A percentile compares a stretch with the other conserved stretches of the same genome.
Conservation (phyloP, 352 stramenopile species). For the Phytophthora idaei region DNA sequence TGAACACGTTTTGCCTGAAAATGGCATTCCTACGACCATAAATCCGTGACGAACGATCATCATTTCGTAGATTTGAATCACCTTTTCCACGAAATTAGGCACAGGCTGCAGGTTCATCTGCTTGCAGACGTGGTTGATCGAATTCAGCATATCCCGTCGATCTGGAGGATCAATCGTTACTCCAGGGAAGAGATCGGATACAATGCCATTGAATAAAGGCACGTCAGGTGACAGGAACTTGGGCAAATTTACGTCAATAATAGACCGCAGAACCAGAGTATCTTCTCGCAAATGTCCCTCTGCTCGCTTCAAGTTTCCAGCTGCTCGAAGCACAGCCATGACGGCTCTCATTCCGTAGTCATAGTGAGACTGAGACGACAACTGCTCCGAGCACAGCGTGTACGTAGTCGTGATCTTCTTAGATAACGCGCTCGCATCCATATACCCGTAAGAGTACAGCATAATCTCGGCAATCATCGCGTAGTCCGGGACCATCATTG, state of each 20-base stretch:
- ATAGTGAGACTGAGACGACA: slow-evolving; percentile 95
- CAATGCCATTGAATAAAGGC: slow-evolving; percentile 94
- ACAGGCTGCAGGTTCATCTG: slow-evolving; percentile 87
- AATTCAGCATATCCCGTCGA: slow-evolving; percentile 81
- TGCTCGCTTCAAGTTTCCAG: slow-evolving; percentile 90
- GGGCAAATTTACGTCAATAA: slow-evolving; percentile 95
- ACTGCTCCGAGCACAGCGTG: slow-evolving; percentile 94
- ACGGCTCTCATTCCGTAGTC: slow-evolving; percentile 96
- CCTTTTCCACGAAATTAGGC: slow-evolving; percentile 92
- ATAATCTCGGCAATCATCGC: slow-evolving; percentile 95
- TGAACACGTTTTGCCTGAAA: slow-evolving; percentile 93
- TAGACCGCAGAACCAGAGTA: slow-evolving; percentile 90
- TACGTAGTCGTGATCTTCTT: slow-evolving; percentile 96
- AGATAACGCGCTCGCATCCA: slow-evolving; percentile 87
- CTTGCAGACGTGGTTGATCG: slow-evolving; percentile 83
- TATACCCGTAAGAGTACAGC: slow-evolving; percentile 94
- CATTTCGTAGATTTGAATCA: slow-evolving; percentile 97
- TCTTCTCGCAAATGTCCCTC: slow-evolving; percentile 85
- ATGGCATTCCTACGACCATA: slow-evolving; percentile 96
- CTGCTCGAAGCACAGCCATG: slow-evolving; percentile 93
- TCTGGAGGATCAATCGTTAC: slow-evolving; percentile 90
- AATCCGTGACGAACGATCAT: slow-evolving; percentile 96
- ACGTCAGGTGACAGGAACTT: slow-evolving; percentile 95
- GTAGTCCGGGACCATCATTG: slow-evolving; percentile 95
- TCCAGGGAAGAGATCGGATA: slow-evolving; percentile 93